Percentiles rank a stretch among this genome's conserved stretches.
These are phyloP conservation scores for Cystofilobasidium capitatum DNA, from an alignment of 768 basidiomycete species.

Conservation along the genomic window DNA sequence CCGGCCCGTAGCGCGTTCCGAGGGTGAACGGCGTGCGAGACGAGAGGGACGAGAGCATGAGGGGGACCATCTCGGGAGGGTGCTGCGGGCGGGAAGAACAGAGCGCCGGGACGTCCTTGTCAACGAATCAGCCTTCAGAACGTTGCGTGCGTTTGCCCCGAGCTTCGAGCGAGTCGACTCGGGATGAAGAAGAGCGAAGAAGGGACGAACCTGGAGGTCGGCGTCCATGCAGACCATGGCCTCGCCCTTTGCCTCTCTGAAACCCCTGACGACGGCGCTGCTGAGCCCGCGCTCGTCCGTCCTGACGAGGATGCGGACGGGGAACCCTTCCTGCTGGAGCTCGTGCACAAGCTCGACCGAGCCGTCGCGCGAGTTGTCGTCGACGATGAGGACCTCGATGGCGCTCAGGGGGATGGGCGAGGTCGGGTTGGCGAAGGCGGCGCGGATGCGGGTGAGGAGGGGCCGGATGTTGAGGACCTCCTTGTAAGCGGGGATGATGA, in stretches of 20 bases:
- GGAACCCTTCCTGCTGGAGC: slow-evolving; percentile 29
- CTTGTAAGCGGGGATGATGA: slow-evolving; percentile 34
- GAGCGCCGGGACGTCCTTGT: not conserved
- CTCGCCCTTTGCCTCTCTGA: slow-evolving; percentile 29
- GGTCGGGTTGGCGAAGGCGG: slow-evolving; percentile 13
- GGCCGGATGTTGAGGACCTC: slow-evolving; percentile 33
- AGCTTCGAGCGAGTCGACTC: too few relatives aligned
- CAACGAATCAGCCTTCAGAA: too few relatives aligned
- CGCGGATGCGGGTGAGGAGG: slow-evolving; percentile 29
- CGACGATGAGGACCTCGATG: slow-evolving; percentile 34
- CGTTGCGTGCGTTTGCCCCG: too few relatives aligned
- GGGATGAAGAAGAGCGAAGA: not conserved
- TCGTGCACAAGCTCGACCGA: slow-evolving; percentile 29
- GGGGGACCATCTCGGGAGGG: slow-evolving; percentile 30
- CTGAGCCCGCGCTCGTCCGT: slow-evolving; percentile 32
- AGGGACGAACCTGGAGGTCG: slow-evolving; percentile 31
- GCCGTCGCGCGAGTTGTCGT: slow-evolving; percentile 32
- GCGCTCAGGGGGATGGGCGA: slow-evolving; percentile 1
- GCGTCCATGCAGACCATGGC: slow-evolving; percentile 35
- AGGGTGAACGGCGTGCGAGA: slow-evolving; percentile 29
- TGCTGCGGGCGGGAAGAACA: slow-evolving; percentile 15
- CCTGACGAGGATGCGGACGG: slow-evolving; percentile 30
- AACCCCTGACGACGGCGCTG: slow-evolving; percentile 33
- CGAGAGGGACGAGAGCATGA: slow-evolving; percentile 29
- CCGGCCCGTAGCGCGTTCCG: slow-evolving; percentile 34